Evolutionary conservation across 2,329 filamentous ascomycete genomes (phyloP).

Genomic region (Colletotrichum trifolii): DNA sequence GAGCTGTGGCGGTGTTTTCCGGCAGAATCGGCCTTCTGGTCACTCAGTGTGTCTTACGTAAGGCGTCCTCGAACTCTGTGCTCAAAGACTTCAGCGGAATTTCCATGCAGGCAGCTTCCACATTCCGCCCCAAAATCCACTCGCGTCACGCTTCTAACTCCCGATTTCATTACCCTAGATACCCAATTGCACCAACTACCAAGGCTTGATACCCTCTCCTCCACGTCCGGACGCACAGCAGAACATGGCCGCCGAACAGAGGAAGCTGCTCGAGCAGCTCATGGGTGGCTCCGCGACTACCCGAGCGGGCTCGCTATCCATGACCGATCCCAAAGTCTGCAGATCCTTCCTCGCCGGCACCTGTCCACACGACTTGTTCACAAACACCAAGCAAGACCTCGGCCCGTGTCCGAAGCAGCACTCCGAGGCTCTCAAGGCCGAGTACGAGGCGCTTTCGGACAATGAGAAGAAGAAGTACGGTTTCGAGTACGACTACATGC

Average conservation of each 20-base stretch:
- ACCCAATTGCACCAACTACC: background rate
- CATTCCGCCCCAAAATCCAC: slow-evolving; percentile 30
- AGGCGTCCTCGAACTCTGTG: background rate
- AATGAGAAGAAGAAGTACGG: slow-evolving; percentile 81
- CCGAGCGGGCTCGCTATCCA: slow-evolving; percentile 82
- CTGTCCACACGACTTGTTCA: slow-evolving; percentile 82
- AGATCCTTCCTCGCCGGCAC: slow-evolving; percentile 39
- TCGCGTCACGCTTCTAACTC: slow-evolving; percentile 27
- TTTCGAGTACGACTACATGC: slow-evolving; percentile 97
- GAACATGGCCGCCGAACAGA: slow-evolving; percentile 93
- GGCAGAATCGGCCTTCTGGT: slow-evolving; percentile 31
- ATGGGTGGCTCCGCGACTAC: slow-evolving; percentile 82
- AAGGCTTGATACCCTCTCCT: background rate
- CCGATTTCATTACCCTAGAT: slow-evolving; percentile 11
- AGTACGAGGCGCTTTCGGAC: slow-evolving; percentile 82
- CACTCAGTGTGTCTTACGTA: slow-evolving; percentile 16
- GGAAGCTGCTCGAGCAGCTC: slow-evolving; percentile 97
- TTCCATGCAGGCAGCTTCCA: slow-evolving; percentile 25
- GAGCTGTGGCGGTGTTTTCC: slow-evolving; percentile 20
- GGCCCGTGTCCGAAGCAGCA: slow-evolving; percentile 90
- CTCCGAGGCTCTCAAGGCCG: slow-evolving; percentile 85
- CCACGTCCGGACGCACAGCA: slow-evolving; percentile 2
- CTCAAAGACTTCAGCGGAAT: slow-evolving; percentile 1
- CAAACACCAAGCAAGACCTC: slow-evolving; percentile 98
- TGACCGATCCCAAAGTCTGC: slow-evolving; percentile 72